Percentiles rank a stretch among this genome's conserved stretches.
phyloP scores from a whole-genome alignment of 305 asterid genomes.

The Andrographis paniculata region DNA sequence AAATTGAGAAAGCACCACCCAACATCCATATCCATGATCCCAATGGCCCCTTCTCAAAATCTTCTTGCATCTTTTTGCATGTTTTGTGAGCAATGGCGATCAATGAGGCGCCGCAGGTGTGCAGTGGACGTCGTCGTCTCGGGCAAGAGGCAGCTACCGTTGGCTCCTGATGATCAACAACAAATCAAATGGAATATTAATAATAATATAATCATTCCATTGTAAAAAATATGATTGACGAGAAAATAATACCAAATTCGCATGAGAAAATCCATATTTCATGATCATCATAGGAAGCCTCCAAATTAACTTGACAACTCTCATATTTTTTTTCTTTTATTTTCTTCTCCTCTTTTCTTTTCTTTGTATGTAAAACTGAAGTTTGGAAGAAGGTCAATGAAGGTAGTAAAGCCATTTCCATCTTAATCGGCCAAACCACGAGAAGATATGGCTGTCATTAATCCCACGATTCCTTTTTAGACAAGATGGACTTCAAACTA shows the following conservation, averaged over 20 bases:
- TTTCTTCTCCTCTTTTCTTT: too few relatives aligned
- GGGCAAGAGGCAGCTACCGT: neutral
- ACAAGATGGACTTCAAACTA: too few relatives aligned
- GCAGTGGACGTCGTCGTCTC: conserved; percentile 28
- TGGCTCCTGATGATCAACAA: neutral
- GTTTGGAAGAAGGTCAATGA: too few relatives aligned
- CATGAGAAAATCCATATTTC: conserved; percentile 6
- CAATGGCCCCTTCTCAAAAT: conserved; percentile 24
- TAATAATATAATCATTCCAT: too few relatives aligned
- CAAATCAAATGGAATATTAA: too few relatives aligned
- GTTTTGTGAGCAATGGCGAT: conserved; percentile 22
- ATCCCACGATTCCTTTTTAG: neutral
- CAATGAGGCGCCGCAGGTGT: conserved; percentile 27
- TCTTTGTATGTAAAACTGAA: too few relatives aligned
- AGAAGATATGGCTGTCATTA: neutral
- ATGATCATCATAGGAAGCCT: conserved; percentile 8
- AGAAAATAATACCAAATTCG: conserved; percentile 10
- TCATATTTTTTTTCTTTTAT: too few relatives aligned
- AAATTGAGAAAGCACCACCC: conserved; percentile 4
- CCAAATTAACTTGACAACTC: conserved; percentile 12
- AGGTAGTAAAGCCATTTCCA: neutral
- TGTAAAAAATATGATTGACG: neutral
- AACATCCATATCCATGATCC: conserved; percentile 22
- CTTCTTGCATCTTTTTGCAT: conserved; percentile 16
- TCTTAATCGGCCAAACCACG: neutral